A percentile compares a stretch with the other conserved stretches of the same genome.
These are phyloP conservation scores for Rhinocladiella mackenziei DNA, from an alignment of 2,329 filamentous ascomycete species.

Conservation along the genomic window DNA sequence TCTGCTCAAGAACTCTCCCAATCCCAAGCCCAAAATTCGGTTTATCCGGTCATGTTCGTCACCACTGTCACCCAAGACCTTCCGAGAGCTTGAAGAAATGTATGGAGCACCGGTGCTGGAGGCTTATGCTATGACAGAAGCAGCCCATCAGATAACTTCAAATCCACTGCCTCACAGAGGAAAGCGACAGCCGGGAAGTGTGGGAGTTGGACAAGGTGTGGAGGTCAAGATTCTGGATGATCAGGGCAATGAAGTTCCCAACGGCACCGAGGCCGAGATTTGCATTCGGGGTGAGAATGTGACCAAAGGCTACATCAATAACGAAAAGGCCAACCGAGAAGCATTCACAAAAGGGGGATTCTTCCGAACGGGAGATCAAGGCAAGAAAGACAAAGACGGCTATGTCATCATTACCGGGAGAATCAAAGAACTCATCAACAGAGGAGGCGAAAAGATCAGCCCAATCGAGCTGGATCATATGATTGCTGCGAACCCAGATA, in stretches of 20 bases:
- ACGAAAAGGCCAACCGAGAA: slow-evolving; percentile 67
- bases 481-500: slow-evolving; percentile 65
- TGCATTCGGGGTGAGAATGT: slow-evolving; percentile 79
- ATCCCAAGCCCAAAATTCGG: slow-evolving; percentile 66
- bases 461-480: slow-evolving; percentile 85
- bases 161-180: slow-evolving; percentile 63
- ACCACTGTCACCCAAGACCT: slow-evolving; percentile 74
- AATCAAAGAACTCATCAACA: slow-evolving; percentile 89
- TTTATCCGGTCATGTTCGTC: slow-evolving; percentile 88
- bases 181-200: slow-evolving; percentile 74
- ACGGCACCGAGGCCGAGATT: slow-evolving; percentile 73
- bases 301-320: slow-evolving; percentile 81
- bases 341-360: slow-evolving; percentile 72
- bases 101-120: slow-evolving; percentile 79
- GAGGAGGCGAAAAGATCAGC: slow-evolving; percentile 84
- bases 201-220: slow-evolving; percentile 78
- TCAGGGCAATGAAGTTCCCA: slow-evolving; percentile 62
- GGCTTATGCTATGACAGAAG: slow-evolving; percentile 91
- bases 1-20: slow-evolving; percentile 70
- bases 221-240: slow-evolving; percentile 73
- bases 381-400: slow-evolving; percentile 72
- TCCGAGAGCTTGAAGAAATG: slow-evolving; percentile 70
- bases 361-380: slow-evolving; percentile 86
- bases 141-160: slow-evolving; percentile 52
- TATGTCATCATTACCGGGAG: slow-evolving; percentile 85